These are phyloP conservation scores for Zygosaccharomyces kombuchaensis DNA, from an alignment of 805 yeast species.

Conservation along the genomic window DNA sequence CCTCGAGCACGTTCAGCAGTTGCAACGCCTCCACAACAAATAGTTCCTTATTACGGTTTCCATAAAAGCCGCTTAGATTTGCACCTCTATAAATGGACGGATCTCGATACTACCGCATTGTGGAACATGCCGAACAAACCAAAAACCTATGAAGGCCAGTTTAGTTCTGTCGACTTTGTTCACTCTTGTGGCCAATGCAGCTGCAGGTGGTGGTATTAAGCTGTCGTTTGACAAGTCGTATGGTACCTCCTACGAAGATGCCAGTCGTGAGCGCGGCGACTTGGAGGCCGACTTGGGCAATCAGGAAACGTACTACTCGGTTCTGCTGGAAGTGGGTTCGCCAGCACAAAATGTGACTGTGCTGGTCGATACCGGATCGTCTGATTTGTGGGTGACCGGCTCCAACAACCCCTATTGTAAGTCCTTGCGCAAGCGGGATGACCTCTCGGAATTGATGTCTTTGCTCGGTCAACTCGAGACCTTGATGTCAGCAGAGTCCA, in stretches of 20 bases:
- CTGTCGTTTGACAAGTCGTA: slow-evolving; percentile 24
- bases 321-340: slow-evolving; percentile 47
- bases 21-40: neutral
- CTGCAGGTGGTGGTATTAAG: slow-evolving; percentile 8
- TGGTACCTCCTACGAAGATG: slow-evolving; percentile 21
- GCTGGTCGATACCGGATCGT: slow-evolving; percentile 63
- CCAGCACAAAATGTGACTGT: slow-evolving; percentile 46
- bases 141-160: neutral
- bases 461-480: slow-evolving; percentile 4
- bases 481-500: no score
- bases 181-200: neutral
- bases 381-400: slow-evolving; percentile 55
- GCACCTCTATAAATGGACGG: neutral
- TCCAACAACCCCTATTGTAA: slow-evolving; percentile 46
- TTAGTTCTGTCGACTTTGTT: neutral
- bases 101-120: neutral
- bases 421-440: neutral
- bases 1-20: neutral
- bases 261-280: slow-evolving; percentile 12
- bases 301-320: slow-evolving; percentile 42
- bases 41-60: neutral
- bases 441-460: neutral
- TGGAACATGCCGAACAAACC: neutral
- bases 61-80: neutral
- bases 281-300: slow-evolving; percentile 31